These are phyloP conservation scores for Diaporthe ilicicola DNA, from an alignment of 2,329 filamentous ascomycete genomes.

Conservation along the genomic window DNA sequence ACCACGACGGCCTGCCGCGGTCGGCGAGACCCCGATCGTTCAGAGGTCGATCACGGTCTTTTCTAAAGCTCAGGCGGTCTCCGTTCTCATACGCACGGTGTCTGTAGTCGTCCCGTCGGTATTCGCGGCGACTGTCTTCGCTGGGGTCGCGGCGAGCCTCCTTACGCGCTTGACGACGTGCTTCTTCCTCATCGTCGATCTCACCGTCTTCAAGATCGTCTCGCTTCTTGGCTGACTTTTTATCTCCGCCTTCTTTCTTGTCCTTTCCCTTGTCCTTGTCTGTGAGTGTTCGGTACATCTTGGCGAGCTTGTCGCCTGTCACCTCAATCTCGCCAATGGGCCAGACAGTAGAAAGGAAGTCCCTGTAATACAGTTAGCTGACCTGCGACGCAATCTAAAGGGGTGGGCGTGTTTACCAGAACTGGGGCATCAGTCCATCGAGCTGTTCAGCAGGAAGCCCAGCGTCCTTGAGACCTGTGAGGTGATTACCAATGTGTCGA, in stretches of 20 bases:
- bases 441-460: constrained; percentile 41
- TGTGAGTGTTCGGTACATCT: constrained; percentile 46
- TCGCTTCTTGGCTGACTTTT: constrained; percentile 38
- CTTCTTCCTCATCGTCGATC: constrained; percentile 48
- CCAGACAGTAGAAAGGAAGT: constrained; percentile 50
- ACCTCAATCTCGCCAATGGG: constrained; percentile 48
- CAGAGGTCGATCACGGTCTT: constrained; percentile 40
- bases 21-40: constrained; percentile 36
- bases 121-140: constrained; percentile 42
- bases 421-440: constrained; percentile 47
- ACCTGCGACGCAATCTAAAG: not conserved
- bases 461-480: constrained; percentile 44
- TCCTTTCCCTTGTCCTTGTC: constrained; percentile 41
- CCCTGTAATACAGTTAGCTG: constrained; percentile 41
- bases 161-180: constrained; percentile 36
- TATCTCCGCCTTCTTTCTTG: constrained; percentile 38
- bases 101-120: constrained; percentile 40
- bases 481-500: constrained; percentile 46
- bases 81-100: constrained; percentile 43
- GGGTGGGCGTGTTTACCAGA: constrained; percentile 42
- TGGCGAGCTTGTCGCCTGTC: constrained; percentile 46
- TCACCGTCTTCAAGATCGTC: constrained; percentile 49
- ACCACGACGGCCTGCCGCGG: constrained; percentile 40
- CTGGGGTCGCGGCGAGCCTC: constrained; percentile 31
- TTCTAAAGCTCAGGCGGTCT: constrained; percentile 42